phyloP scores from a whole-genome alignment of 2,329 filamentous ascomycete genomes.

The Elsinoe necatrix region DNA sequence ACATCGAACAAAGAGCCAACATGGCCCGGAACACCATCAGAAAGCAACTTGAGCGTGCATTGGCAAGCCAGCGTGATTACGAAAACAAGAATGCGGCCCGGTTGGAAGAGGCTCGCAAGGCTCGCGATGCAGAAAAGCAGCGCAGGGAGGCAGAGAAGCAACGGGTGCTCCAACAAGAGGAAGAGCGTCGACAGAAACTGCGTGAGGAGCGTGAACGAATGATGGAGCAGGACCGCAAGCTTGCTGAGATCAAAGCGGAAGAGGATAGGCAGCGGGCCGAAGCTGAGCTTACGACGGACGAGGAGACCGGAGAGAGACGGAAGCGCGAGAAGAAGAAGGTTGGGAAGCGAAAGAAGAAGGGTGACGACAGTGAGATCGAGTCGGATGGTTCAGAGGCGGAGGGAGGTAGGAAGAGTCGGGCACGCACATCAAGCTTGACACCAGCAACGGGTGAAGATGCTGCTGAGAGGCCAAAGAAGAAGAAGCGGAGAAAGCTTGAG shows the following conservation, averaged over 20 bases:
- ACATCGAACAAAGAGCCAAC: slow-evolving; percentile 89
- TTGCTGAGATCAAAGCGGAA: slow-evolving; percentile 62
- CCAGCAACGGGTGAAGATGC: slow-evolving; percentile 39
- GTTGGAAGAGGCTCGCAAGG: slow-evolving; percentile 68
- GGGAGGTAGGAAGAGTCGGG: slow-evolving; percentile 28
- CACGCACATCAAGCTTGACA: slow-evolving; percentile 27
- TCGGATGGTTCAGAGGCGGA: slow-evolving; percentile 42
- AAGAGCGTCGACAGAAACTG: slow-evolving; percentile 69
- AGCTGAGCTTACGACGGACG: slow-evolving; percentile 73
- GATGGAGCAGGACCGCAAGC: slow-evolving; percentile 60
- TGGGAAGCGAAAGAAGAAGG: slow-evolving; percentile 38
- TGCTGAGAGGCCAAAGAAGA: slow-evolving; percentile 50
- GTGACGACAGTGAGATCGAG: slow-evolving; percentile 46
- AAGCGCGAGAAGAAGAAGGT: slow-evolving; percentile 59
- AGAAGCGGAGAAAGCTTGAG: slow-evolving; percentile 54
- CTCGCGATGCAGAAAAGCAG: slow-evolving; percentile 70
- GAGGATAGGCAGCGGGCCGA: slow-evolving; percentile 55
- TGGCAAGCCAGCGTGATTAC: slow-evolving; percentile 79
- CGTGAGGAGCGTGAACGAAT: slow-evolving; percentile 79
- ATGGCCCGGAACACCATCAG: slow-evolving; percentile 96
- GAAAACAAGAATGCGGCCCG: slow-evolving; percentile 89
- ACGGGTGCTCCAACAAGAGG: slow-evolving; percentile 58
- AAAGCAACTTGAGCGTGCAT: slow-evolving; percentile 78
- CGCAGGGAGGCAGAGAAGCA: slow-evolving; percentile 69
- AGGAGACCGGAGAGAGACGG: slow-evolving; percentile 71